Conservation (phyloP, 257 asterid genomes). For the Rehmannia glutinosa region DNA sequence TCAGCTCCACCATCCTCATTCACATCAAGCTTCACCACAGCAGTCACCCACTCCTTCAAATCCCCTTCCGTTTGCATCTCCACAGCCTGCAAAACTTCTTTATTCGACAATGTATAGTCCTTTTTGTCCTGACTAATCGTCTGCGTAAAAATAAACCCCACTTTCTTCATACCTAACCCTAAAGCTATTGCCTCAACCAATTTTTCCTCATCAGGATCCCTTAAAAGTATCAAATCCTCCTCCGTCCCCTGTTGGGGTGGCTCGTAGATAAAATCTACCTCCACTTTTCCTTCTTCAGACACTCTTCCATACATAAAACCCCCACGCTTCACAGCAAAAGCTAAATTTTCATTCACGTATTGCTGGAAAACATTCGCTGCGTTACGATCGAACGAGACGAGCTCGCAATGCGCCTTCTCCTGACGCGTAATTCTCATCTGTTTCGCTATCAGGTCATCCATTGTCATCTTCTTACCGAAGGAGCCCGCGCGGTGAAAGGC, state of each 20-base stretch:
- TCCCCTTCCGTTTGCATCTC: slow-evolving; percentile 57
- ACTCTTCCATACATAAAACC: slow-evolving; percentile 70
- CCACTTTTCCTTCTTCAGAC: slow-evolving; percentile 49
- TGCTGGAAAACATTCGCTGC: slow-evolving; percentile 58
- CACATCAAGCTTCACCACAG: slow-evolving; percentile 62
- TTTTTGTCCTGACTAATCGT: slow-evolving; percentile 51
- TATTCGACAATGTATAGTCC: slow-evolving; percentile 57
- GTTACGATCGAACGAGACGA: slow-evolving; percentile 67
- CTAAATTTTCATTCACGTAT: slow-evolving; percentile 55
- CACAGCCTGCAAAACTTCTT: slow-evolving; percentile 58
- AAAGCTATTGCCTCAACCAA: slow-evolving; percentile 52
- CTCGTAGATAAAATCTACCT: slow-evolving; percentile 65
- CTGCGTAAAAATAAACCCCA: slow-evolving; percentile 69
- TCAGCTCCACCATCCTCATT: slow-evolving; percentile 59
- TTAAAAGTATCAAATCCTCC: slow-evolving; percentile 39
- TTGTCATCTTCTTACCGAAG: slow-evolving; percentile 66
- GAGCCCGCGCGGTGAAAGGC: slow-evolving; percentile 48
- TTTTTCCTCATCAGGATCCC: slow-evolving; percentile 53
- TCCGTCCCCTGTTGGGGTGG: slow-evolving; percentile 70
- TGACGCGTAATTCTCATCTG: slow-evolving; percentile 63
- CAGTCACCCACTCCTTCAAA: slow-evolving; percentile 77
- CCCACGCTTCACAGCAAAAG: slow-evolving; percentile 60
- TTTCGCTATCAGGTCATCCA: slow-evolving; percentile 65
- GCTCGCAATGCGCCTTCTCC: slow-evolving; percentile 57
- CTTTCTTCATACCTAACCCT: slow-evolving; percentile 64